Percentiles rank a stretch among this genome's conserved stretches.
Conservation (phyloP, 1,284 basidiomycete genomes). For the Ustilago loliicola region DNA sequence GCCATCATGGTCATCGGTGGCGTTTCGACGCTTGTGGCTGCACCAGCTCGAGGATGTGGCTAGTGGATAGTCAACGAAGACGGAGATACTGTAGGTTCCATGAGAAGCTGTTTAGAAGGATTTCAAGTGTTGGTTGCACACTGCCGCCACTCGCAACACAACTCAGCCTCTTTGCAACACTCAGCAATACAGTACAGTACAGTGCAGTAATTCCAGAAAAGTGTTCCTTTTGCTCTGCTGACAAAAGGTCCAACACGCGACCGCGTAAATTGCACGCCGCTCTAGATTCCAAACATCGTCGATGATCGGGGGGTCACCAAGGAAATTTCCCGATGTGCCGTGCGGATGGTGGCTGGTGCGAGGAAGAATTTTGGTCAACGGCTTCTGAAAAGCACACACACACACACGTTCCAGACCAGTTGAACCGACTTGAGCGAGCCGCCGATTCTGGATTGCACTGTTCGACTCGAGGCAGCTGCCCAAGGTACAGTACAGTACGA, state of each 20-base stretch:
- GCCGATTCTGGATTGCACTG: background rate
- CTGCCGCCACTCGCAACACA: slow-evolving; percentile 1
- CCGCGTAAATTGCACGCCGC: slow-evolving; percentile 27
- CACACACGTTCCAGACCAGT: background rate
- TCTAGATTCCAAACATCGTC: background rate
- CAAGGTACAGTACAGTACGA: too few relatives aligned
- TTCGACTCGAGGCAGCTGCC: background rate
- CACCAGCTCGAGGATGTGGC: background rate
- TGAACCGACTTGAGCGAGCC: background rate
- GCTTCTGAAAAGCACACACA: background rate
- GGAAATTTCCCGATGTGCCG: too few relatives aligned
- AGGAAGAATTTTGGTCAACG: slow-evolving; percentile 31
- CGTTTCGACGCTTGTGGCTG: too few relatives aligned
- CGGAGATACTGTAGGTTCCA: too few relatives aligned
- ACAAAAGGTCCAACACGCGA: slow-evolving; percentile 13
- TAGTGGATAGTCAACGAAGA: background rate
- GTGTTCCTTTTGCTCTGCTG: slow-evolving; percentile 10
- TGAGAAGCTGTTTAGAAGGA: too few relatives aligned
- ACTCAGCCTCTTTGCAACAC: background rate
- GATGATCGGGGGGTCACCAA: slow-evolving; percentile 1
- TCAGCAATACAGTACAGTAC: too few relatives aligned
- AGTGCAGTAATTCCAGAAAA: too few relatives aligned
- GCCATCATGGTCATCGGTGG: slow-evolving; percentile 28
- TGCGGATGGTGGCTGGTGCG: background rate
- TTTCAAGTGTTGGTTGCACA: slow-evolving; percentile 5